Evolutionary conservation across 2,329 filamentous ascomycete genomes (phyloP), one percentile per base, ranked within the genome.

Genomic region (Colletotrichum cordylinicola): DNA sequence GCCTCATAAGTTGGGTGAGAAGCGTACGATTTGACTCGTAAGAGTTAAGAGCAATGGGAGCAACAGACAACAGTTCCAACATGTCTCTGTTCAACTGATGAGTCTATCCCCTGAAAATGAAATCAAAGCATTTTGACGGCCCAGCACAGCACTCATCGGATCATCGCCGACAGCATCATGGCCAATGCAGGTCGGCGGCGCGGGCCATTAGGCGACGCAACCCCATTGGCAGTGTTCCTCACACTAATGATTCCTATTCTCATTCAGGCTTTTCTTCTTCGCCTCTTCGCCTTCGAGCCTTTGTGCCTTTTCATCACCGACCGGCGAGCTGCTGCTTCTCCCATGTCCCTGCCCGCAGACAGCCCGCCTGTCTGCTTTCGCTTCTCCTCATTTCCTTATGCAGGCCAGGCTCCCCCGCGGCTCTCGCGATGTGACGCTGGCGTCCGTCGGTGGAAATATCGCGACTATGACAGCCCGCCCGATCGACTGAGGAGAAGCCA

Each of bases 111-210:
- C 18, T 48, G 39, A 48, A 48, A n/a, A 48, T 48, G 39, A 48
- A 15, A 35, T 18, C 29, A 58, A 15, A 35, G 33, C 24, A 29
- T 29, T 21, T 12, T 61, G 37, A 31, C n/a, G 24, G 6, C 39
- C 72, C 39, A 48, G 39, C 18, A 48, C 35, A 64, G 33, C 31
- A 2, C 27, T 31, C 39, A 64, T 67, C 73, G 69, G 69, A 75
- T 75, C 64, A 72, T 64, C 69, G 35, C 62, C 69, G 69, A 72
- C 73, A 37, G 31, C 73, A 75, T 72, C 69, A 67, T 39, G 29
- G 62, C 37, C 73, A 58, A 72, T 75, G 73, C 73, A 75, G 69
- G 73, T 67, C 62, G 16, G 62, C 73, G 69, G 69, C 73, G 62
- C 69, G 73, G 65, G 31, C 55, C 69, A 10, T 67, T 48, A 55